phyloP scores from a whole-genome alignment of 139 green algal genomes.

The Volvox africanus region DNA sequence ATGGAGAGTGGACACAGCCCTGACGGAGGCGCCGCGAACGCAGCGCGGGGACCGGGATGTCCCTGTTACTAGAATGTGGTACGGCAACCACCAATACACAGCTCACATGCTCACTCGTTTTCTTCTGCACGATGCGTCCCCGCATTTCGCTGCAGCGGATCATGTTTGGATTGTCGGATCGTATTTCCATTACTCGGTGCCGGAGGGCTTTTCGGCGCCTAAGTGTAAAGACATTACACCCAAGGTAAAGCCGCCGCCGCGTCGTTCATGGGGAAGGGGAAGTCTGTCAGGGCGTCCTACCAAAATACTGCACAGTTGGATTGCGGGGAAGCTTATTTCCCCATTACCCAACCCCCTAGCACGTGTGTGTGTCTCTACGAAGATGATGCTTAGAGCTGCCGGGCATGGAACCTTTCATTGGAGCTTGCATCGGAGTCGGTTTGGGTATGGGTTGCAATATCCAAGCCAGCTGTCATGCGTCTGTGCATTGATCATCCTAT shows the following conservation, averaged over 20 bases:
- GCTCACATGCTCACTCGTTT: too few relatives aligned
- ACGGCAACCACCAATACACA: background rate
- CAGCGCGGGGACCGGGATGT: too few relatives aligned
- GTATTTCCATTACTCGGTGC: conserved; percentile 94
- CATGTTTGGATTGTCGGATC: conserved; percentile 88
- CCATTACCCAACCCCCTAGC: background rate
- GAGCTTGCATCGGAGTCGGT: too few relatives aligned
- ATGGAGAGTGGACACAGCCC: background rate
- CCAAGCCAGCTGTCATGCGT: too few relatives aligned
- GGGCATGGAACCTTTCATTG: too few relatives aligned
- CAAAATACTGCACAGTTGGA: background rate
- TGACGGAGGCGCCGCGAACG: background rate
- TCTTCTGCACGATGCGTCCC: background rate
- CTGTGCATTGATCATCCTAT: too few relatives aligned
- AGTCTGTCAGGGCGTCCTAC: too few relatives aligned
- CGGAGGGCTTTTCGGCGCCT: conserved; percentile 77
- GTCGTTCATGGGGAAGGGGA: background rate
- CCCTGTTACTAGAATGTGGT: background rate
- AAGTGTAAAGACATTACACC: conserved; percentile 84
- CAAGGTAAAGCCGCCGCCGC: conserved; percentile 9
- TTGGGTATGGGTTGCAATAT: too few relatives aligned
- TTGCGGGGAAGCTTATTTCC: too few relatives aligned
- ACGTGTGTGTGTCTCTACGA: too few relatives aligned
- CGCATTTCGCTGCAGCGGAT: conserved; percentile 28
- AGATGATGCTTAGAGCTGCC: too few relatives aligned